Percentiles rank a stretch among this genome's conserved stretches.
phyloP scores from a whole-genome alignment of 768 basidiomycete species.

The Amanita muscaria region DNA sequence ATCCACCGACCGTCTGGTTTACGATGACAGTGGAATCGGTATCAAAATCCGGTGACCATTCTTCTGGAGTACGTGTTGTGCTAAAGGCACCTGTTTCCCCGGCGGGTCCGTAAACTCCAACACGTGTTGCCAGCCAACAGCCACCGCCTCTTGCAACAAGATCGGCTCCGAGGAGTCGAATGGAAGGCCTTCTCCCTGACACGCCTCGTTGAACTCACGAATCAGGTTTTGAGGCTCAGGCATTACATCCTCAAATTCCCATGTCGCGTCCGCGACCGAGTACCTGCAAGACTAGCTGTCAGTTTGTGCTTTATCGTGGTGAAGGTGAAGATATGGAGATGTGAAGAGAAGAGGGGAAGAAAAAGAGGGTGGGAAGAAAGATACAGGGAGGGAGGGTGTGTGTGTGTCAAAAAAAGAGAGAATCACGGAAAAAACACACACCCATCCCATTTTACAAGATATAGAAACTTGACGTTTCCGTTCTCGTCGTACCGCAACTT shows the following conservation, averaged over 20 bases:
- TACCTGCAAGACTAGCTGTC: conserved; percentile 25
- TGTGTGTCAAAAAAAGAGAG: too few relatives aligned
- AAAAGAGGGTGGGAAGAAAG: background rate
- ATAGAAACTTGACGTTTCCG: conserved; percentile 15
- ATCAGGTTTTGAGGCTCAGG: conserved; percentile 20
- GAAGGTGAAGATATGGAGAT: too few relatives aligned
- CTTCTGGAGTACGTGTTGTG: too few relatives aligned
- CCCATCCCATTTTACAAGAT: conserved; percentile 36
- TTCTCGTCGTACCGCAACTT: conserved; percentile 17
- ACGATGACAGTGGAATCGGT: too few relatives aligned
- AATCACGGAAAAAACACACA: conserved; percentile 14
- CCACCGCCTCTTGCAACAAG: conserved; percentile 24
- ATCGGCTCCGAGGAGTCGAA: conserved; percentile 17
- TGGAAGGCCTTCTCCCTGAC: conserved; percentile 20
- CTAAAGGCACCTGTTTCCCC: conserved; percentile 2
- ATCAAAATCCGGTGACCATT: too few relatives aligned
- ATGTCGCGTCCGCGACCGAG: conserved; percentile 24
- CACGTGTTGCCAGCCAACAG: conserved; percentile 11
- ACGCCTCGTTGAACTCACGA: conserved; percentile 21
- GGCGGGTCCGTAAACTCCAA: background rate
- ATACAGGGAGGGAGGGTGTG: too few relatives aligned
- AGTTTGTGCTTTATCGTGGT: too few relatives aligned
- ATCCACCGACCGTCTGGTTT: too few relatives aligned
- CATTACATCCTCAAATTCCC: conserved; percentile 26
- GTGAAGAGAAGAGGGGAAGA: too few relatives aligned